These are phyloP conservation scores for Colletotrichum gigasporum DNA, from an alignment of 2,329 filamentous ascomycete species.

Conservation along the genomic window DNA sequence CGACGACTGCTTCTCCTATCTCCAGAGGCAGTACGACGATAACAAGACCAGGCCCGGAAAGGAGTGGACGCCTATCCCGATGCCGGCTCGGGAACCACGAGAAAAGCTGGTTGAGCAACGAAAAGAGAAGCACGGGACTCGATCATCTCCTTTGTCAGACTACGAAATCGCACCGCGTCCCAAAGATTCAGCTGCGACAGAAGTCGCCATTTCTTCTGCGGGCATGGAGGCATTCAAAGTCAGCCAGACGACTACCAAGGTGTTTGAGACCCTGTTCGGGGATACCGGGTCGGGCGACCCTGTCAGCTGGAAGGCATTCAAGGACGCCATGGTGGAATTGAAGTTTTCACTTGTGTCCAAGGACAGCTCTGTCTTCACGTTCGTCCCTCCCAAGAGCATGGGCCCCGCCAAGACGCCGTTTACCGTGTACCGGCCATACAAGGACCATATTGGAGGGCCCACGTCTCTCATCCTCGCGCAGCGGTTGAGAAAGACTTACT, in stretches of 20 bases:
- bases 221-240: constrained; percentile 45
- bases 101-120: constrained; percentile 44
- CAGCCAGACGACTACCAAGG: constrained; percentile 44
- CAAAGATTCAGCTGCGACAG: accelerated
- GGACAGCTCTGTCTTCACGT: constrained; percentile 53
- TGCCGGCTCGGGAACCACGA: constrained; percentile 29
- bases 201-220: background rate
- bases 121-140: constrained; percentile 55
- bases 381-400: constrained; percentile 42
- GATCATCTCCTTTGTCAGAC: constrained; percentile 45
- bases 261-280: constrained; percentile 48
- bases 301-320: constrained; percentile 48
- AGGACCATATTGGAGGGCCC: constrained; percentile 46
- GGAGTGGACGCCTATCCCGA: constrained; percentile 33
- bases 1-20: constrained; percentile 45
- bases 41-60: constrained; percentile 27
- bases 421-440: constrained; percentile 49
- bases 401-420: constrained; percentile 38
- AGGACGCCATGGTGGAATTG: constrained; percentile 50
- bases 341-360: constrained; percentile 51
- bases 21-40: constrained; percentile 42
- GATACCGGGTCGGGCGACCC: constrained; percentile 41
- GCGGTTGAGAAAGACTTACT: constrained; percentile 45
- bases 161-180: constrained; percentile 40
- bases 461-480: constrained; percentile 38